A percentile compares a stretch with the other conserved stretches of the same genome.
Conservation (phyloP, 2,329 filamentous ascomycete genomes). For the Hypoxylon sp. region DNA sequence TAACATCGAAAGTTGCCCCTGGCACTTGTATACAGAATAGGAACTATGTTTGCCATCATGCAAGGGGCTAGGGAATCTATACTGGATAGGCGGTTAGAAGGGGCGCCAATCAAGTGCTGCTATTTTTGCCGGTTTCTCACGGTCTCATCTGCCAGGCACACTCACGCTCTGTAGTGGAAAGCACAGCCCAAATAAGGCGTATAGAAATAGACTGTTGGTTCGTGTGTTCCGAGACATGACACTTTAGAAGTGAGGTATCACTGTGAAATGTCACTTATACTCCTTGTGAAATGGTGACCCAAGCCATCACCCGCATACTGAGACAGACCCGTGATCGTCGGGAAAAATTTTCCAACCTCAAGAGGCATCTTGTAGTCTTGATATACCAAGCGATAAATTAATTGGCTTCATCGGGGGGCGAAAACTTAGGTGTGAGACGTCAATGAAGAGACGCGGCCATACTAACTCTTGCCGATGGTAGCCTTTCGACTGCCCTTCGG, state of each 20-base stretch:
- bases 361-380: constrained; percentile 16
- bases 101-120: constrained; percentile 31
- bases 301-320: constrained; percentile 37
- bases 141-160: constrained; percentile 34
- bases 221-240: constrained; percentile 33
- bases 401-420: constrained; percentile 8
- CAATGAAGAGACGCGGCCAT: constrained; percentile 45
- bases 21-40: constrained; percentile 13
- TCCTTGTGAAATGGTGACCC: constrained; percentile 10
- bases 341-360: constrained; percentile 30
- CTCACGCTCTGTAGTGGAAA: constrained; percentile 14
- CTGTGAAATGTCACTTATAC: constrained; percentile 40
- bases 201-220: constrained; percentile 30
- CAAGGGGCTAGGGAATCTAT: constrained; percentile 31
- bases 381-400: constrained; percentile 20
- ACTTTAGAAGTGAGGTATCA: constrained; percentile 36
- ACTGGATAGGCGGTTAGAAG: constrained; percentile 28
- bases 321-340: constrained; percentile 34
- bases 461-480: constrained; percentile 49
- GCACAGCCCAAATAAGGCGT: constrained; percentile 31
- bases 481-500: constrained; percentile 36
- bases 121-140: constrained; percentile 25
- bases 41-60: constrained; percentile 22
- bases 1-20: constrained; percentile 21
- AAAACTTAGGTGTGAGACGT: constrained; percentile 23